phyloP scores from a whole-genome alignment of 2,329 filamentous ascomycete genomes.

The Aspergillus felis region DNA sequence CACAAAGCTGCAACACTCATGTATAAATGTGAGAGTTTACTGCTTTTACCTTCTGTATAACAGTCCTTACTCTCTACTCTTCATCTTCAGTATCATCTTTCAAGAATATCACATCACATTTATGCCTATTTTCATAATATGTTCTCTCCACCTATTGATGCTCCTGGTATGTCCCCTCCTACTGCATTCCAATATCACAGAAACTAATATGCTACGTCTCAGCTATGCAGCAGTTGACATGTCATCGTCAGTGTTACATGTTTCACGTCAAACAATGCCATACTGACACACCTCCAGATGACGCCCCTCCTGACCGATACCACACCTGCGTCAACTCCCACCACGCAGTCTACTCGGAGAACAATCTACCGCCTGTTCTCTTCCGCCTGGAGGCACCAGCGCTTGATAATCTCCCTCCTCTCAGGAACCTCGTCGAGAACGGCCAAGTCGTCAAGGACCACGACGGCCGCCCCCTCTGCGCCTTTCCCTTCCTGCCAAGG shows the following conservation, averaged over 20 bases:
- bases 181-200: neutral
- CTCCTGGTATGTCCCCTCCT: neutral
- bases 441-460: constrained; percentile 7
- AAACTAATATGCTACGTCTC: neutral
- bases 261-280: neutral
- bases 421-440: constrained; percentile 14
- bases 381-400: constrained; percentile 19
- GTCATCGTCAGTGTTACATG: neutral
- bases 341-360: constrained; percentile 15
- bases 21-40: neutral
- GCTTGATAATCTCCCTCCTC: neutral
- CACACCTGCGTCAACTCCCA: constrained; percentile 24
- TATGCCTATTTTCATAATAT: neutral
- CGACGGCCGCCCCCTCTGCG: constrained; percentile 14
- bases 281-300: neutral
- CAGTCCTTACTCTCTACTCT: neutral
- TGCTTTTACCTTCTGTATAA: neutral
- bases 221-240: neutral
- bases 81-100: no score
- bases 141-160: neutral
- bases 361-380: constrained; percentile 20
- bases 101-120: neutral
- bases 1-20: neutral
- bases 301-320: constrained; percentile 5
- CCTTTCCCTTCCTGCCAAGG: constrained; percentile 25